phyloP scores from a whole-genome alignment of 2,329 filamentous ascomycete species.

The Magnaporthales sp. region DNA sequence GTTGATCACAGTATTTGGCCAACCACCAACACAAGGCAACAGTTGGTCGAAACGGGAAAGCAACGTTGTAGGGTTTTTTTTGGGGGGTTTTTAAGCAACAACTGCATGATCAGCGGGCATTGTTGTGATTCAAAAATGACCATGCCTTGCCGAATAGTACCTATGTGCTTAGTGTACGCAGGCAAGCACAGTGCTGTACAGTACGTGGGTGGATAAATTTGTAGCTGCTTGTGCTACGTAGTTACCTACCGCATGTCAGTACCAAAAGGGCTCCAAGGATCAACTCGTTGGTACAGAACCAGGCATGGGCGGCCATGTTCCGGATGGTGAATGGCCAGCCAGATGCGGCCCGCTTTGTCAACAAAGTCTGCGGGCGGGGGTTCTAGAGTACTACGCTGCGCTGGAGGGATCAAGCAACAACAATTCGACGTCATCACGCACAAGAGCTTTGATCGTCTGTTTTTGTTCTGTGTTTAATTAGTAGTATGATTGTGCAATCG shows the following conservation, averaged over 20 bases:
- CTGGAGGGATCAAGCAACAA: background rate
- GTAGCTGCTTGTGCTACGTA: too few species aligned
- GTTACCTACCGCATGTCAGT: too few species aligned
- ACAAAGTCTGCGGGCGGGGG: background rate
- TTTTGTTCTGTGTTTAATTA: background rate
- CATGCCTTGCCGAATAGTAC: background rate
- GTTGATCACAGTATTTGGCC: background rate
- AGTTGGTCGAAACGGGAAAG: background rate
- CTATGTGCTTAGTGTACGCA: background rate
- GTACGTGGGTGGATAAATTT: too few species aligned
- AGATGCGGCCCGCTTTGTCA: background rate
- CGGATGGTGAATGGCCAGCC: background rate
- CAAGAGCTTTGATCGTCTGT: background rate
- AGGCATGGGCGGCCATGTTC: background rate
- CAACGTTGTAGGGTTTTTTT: background rate
- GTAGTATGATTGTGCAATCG: background rate
- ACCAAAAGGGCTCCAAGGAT: too few species aligned
- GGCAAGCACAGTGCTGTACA: background rate
- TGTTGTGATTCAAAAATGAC: background rate
- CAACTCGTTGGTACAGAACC: background rate
- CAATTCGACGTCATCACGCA: background rate
- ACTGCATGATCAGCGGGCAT: background rate
- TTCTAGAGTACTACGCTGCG: too few species aligned
- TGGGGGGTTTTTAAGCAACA: background rate
- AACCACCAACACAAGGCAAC: background rate